Base-by-base conservation (phyloP, 306 rosid genomes). In the Rosa lucieae region DNA sequence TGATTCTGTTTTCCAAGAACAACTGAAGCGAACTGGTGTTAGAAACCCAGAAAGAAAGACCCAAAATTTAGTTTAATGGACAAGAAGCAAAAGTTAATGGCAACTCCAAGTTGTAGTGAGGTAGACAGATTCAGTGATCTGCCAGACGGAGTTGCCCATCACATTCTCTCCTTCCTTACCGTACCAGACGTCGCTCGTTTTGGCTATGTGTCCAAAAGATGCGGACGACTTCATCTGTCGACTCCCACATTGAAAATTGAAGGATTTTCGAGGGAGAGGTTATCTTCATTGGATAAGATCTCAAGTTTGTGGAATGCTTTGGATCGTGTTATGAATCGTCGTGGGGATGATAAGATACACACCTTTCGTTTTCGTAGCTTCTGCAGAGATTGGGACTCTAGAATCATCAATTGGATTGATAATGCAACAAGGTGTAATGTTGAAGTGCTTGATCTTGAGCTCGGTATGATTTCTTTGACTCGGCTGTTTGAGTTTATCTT, bases 351-450 rank as follows among this genome's bases (percentile, higher is more conserved):
- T 6, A 53, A 53, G 59, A 53, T 53, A 18, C 59, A 53, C 14
- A 18, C 23, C 8, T 52, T 17, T 52, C n/a, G 21, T 46, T 9
- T 46, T 1, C 49, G 0, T 8, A 46, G 0, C 49, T 8, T 46
- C 49, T 1, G 49, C 7, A 14, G 0, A 10, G 13, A 8, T 2
- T 14, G 0, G 0, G 0, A 46, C 1, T 0, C 49, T 46, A 10
- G 13, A 46, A 46, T 46, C 13, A 46, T 46, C 49, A 3, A 46
- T 11, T 46, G 49, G 14, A 10, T 46, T 11, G 2, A 46, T 14
- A 46, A 46, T 8, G 49, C 49, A 46, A 10, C 10, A 8, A 10
- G 49, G 49, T 46, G 49, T 46, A 46, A 46, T 3, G 49, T 46
- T 46, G 49, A 46, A 46, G 14, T 46, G 49, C 49, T 46, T 46